Evolutionary conservation across 371 early-diverging fungal genomes (phyloP).

Genomic region (Mucor lusitanicus): DNA sequence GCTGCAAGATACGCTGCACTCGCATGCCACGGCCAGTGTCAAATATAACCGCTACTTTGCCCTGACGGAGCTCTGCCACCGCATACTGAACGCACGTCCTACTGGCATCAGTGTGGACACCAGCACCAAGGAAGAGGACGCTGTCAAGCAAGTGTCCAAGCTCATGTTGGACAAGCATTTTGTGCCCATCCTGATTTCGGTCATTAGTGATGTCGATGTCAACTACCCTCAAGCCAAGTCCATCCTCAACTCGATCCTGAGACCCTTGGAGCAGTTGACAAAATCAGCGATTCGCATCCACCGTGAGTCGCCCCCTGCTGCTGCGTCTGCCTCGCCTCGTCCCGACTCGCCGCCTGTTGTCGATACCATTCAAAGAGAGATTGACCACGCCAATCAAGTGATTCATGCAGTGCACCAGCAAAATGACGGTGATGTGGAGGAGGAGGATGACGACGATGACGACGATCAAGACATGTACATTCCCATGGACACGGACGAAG

Average conservation of each 20-base stretch:
- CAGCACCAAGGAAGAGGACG: conserved; percentile 46
- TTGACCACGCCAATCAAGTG: neutral
- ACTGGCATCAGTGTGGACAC: conserved; percentile 15
- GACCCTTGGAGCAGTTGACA: conserved; percentile 86
- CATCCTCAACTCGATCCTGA: conserved; percentile 76
- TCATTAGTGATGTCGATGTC: conserved; percentile 83
- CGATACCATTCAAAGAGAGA: neutral
- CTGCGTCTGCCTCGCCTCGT: no score
- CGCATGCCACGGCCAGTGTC: conserved; percentile 48
- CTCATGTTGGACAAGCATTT: conserved; percentile 90
- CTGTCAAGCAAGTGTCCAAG: conserved; percentile 65
- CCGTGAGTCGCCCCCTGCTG: neutral
- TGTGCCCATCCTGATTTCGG: conserved; percentile 73
- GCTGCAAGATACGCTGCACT: conserved; percentile 59
- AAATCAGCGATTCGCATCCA: conserved; percentile 49
- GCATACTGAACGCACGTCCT: conserved; percentile 62
- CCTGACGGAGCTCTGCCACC: conserved; percentile 74
- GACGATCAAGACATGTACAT: conserved; percentile 12
- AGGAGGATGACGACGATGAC: conserved; percentile 4
- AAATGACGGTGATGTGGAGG: neutral
- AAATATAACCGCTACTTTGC: conserved; percentile 72
- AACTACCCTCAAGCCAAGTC: conserved; percentile 81
- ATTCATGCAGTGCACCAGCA: neutral
- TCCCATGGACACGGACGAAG: conserved; percentile 30
- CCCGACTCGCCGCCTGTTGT: no score